Evolutionary conservation across 768 basidiomycete genomes (phyloP).

Genomic region (Gloeopeniophorella convolvens): DNA sequence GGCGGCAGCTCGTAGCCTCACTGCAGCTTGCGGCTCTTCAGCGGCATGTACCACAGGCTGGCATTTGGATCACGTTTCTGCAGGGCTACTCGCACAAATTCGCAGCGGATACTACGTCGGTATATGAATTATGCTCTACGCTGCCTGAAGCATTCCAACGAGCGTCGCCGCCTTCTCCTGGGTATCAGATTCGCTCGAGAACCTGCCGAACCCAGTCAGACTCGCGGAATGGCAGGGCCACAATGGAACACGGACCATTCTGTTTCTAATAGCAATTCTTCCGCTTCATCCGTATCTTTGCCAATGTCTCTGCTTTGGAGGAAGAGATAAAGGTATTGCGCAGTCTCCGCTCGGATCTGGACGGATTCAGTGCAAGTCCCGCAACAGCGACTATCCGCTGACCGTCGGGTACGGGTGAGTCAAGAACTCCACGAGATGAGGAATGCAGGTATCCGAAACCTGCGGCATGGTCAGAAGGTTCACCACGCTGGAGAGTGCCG

Average conservation of each 20-base stretch:
- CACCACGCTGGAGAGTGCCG: constrained; percentile 43
- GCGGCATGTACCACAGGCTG: too few species aligned
- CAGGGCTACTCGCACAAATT: too few species aligned
- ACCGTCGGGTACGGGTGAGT: constrained; percentile 79
- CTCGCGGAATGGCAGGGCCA: neutral
- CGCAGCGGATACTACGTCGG: too few species aligned
- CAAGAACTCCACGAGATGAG: constrained; percentile 54
- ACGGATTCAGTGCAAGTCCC: constrained; percentile 11
- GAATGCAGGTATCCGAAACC: constrained; percentile 39
- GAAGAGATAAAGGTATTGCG: constrained; percentile 76
- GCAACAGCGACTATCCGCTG: constrained; percentile 24
- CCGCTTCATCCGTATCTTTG: constrained; percentile 56
- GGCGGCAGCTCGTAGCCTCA: too few species aligned
- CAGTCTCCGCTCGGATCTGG: constrained; percentile 73
- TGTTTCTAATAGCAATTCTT: constrained; percentile 70
- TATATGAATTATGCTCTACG: neutral
- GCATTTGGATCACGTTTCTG: too few species aligned
- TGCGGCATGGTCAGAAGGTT: constrained; percentile 51
- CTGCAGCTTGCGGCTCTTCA: too few species aligned
- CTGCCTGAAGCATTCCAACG: constrained; percentile 1
- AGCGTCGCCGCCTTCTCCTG: constrained; percentile 18
- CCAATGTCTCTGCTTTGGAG: constrained; percentile 66
- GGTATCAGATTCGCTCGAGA: constrained; percentile 6
- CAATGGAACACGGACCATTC: constrained; percentile 53
- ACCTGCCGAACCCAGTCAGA: constrained; percentile 7